These are phyloP conservation scores for Bauhinia variegata DNA, from an alignment of 306 rosid genomes.

Conservation along the genomic window DNA sequence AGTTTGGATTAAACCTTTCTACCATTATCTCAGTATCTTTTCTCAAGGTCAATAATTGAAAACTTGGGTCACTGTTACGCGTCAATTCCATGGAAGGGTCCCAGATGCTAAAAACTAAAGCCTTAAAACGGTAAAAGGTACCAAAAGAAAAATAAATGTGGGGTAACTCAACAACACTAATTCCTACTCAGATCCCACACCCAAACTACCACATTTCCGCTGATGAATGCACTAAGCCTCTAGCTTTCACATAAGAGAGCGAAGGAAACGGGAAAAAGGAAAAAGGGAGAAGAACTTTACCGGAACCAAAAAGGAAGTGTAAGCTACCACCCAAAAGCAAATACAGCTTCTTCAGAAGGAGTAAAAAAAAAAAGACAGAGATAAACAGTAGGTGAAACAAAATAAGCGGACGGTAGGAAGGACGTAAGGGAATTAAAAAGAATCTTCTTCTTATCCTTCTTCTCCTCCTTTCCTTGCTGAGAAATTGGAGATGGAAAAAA, in stretches of 20 bases:
- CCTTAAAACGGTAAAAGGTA: constrained; percentile 25
- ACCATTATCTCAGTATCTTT: constrained; percentile 35
- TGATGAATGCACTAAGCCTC: constrained; percentile 21
- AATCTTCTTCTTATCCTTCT: background rate
- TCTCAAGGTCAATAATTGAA: constrained; percentile 19
- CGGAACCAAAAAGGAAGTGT: constrained; percentile 34
- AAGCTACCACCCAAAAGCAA: constrained; percentile 28
- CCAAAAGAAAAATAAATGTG: constrained; percentile 29
- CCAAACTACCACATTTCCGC: constrained; percentile 31
- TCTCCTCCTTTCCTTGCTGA: constrained; percentile 27
- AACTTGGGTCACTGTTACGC: constrained; percentile 19
- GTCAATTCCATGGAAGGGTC: constrained; percentile 39
- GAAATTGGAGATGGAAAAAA: constrained; percentile 34
- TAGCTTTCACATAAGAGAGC: constrained; percentile 18
- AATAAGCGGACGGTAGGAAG: background rate
- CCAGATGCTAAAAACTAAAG: constrained; percentile 25
- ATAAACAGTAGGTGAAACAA: background rate
- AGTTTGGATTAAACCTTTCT: constrained; percentile 7
- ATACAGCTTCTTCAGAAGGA: constrained; percentile 24
- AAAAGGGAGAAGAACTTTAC: constrained; percentile 41
- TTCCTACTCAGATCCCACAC: constrained; percentile 39
- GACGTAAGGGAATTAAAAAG: constrained; percentile 11
- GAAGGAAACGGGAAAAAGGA: constrained; percentile 11
- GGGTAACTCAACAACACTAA: constrained; percentile 23
- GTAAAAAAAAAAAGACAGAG: background rate